A percentile compares a stretch with the other conserved stretches of the same genome.
These are phyloP conservation scores for Triticum dicoccoides DNA, from an alignment of 176 grass and related monocot species.

Conservation along the genomic window DNA sequence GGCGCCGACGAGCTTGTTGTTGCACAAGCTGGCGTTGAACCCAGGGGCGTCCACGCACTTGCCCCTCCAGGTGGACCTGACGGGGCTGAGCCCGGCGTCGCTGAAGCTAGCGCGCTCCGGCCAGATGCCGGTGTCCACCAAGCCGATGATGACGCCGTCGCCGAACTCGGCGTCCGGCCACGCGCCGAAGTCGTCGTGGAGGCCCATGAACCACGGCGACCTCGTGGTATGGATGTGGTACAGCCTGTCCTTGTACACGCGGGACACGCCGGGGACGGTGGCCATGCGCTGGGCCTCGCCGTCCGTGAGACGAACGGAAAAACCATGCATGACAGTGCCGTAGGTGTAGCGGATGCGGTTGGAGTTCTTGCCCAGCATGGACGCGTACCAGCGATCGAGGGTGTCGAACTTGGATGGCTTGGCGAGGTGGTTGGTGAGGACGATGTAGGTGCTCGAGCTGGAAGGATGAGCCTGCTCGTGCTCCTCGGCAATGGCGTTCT, in stretches of 20 bases:
- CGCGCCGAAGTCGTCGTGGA: not conserved
- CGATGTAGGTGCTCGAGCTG: constrained; percentile 27
- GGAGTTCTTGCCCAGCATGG: constrained; percentile 20
- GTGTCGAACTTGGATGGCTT: constrained; percentile 28
- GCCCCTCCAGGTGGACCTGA: constrained; percentile 12
- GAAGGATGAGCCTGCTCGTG: not conserved
- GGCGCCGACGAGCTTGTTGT: constrained; percentile 47
- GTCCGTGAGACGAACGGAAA: constrained; percentile 22
- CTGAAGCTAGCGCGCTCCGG: constrained; percentile 49
- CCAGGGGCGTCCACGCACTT: not conserved
- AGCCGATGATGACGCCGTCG: constrained; percentile 45
- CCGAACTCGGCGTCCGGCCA: constrained; percentile 33
- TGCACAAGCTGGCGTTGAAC: constrained; percentile 24
- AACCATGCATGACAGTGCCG: constrained; percentile 47
- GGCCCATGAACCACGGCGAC: constrained; percentile 16
- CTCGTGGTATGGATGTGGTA: constrained; percentile 28
- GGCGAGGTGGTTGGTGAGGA: constrained; percentile 35
- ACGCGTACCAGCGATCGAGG: constrained; percentile 34
- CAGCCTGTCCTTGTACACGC: not conserved
- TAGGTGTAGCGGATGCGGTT: constrained; percentile 42
- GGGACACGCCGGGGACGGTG: constrained; percentile 17
- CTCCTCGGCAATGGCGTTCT: not conserved
- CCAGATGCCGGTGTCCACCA: constrained; percentile 52
- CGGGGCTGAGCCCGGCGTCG: constrained; percentile 1
- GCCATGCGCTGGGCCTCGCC: constrained; percentile 31